Conservation (phyloP, 1,284 basidiomycete species). For the Leccinum pachyderme region DNA sequence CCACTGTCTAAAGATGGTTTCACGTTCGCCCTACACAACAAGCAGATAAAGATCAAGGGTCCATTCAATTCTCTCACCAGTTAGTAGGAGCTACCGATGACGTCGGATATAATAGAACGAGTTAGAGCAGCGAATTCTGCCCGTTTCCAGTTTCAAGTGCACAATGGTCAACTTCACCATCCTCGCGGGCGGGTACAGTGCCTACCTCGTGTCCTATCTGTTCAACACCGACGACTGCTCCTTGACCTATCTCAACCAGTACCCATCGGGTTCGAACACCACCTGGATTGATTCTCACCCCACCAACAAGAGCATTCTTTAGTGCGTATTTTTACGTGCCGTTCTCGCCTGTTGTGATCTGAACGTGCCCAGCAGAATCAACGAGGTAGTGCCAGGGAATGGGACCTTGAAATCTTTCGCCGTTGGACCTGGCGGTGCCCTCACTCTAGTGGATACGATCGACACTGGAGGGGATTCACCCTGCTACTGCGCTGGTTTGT, state of each 20-base stretch:
- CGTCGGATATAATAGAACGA: no score
- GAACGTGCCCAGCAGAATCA: no score
- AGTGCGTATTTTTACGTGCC: constrained; percentile 39
- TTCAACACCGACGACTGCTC: constrained; percentile 41
- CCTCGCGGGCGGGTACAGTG: constrained; percentile 48
- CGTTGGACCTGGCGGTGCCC: constrained; percentile 41
- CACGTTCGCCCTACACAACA: no score
- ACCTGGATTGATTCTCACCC: constrained; percentile 49
- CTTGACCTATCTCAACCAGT: constrained; percentile 35
- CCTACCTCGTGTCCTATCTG: constrained; percentile 45
- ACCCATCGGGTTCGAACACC: constrained; percentile 30
- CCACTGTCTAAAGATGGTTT: no score
- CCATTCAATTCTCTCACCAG: no score
- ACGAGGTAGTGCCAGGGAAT: no score
- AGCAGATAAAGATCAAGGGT: no score
- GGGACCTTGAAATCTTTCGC: no score
- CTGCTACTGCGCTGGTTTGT: constrained; percentile 48
- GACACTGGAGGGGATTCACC: no score
- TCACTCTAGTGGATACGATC: constrained; percentile 47
- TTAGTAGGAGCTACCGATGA: no score
- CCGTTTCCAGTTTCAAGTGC: no score
- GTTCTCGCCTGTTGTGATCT: constrained; percentile 7
- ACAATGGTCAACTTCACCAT: constrained; percentile 49
- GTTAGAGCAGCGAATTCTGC: no score
- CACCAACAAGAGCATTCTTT: constrained; percentile 47